Percentiles rank a stretch among this genome's conserved stretches.
Conservation (phyloP, 139 green algal genomes). For the Volvox africanus region DNA sequence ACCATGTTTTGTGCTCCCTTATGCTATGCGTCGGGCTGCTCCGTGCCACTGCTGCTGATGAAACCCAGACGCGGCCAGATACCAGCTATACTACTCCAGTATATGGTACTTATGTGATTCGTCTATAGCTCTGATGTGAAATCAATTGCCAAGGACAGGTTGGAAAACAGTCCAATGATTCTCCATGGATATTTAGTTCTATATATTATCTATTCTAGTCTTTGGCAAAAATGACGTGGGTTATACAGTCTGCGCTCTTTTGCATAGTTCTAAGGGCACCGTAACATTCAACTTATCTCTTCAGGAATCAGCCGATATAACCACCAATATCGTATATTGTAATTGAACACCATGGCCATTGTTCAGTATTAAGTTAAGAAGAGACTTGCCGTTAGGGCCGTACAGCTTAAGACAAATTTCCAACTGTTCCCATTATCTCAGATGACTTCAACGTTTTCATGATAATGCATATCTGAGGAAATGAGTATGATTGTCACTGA, state of each 20-base stretch:
- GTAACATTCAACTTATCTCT: not conserved
- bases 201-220: too few relatives aligned
- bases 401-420: too few relatives aligned
- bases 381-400: too few relatives aligned
- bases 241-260: not conserved
- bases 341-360: not conserved
- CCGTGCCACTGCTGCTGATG: not conserved
- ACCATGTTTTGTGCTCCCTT: conserved; percentile 43
- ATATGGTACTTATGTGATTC: not conserved
- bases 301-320: not conserved
- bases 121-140: too few relatives aligned
- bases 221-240: not conserved
- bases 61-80: not conserved
- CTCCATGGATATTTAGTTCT: too few relatives aligned
- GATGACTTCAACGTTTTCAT: too few relatives aligned
- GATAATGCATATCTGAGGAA: too few relatives aligned
- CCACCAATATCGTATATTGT: not conserved
- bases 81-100: not conserved
- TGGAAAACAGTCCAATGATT: too few relatives aligned
- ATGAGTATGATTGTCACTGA: too few relatives aligned
- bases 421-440: too few relatives aligned
- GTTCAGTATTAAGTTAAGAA: too few relatives aligned
- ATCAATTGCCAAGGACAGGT: too few relatives aligned
- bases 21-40: not conserved
- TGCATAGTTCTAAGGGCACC: conserved; percentile 9